Percentiles rank a stretch among this genome's conserved stretches.
phyloP scores from a whole-genome alignment of 495 filamentous ascomycete species.

The Trichoderma gamsii region DNA sequence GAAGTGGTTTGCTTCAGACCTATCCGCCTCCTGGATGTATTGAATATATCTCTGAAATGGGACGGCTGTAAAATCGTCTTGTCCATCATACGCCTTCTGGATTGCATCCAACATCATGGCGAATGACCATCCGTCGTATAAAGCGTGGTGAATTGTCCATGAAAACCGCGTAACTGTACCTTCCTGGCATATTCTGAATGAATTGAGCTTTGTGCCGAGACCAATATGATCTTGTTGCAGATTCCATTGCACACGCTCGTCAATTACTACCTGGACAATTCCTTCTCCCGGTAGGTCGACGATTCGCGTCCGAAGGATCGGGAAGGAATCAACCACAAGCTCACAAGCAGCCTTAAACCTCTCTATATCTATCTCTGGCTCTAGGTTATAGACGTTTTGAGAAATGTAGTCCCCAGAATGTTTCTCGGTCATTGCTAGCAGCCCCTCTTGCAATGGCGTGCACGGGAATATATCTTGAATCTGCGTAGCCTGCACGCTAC shows the following conservation, averaged over 20 bases:
- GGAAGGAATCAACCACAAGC: slow-evolving; percentile 35
- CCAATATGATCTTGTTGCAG: too few relatives aligned
- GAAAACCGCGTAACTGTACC: slow-evolving; percentile 31
- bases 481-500: slow-evolving; percentile 31
- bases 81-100: slow-evolving; percentile 17
- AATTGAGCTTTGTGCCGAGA: too few relatives aligned
- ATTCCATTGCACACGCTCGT: too few relatives aligned
- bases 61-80: neutral
- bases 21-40: neutral
- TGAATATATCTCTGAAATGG: neutral
- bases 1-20: neutral
- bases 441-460: slow-evolving; percentile 42
- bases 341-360: slow-evolving; percentile 48
- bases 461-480: slow-evolving; percentile 54
- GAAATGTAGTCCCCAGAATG: slow-evolving; percentile 45
- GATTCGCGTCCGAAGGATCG: slow-evolving; percentile 48
- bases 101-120: slow-evolving; percentile 48
- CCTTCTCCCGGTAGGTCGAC: slow-evolving; percentile 35
- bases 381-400: slow-evolving; percentile 37
- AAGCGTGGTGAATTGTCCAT: slow-evolving; percentile 55
- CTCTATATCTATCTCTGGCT: slow-evolving; percentile 35
- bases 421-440: slow-evolving; percentile 32
- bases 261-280: slow-evolving; percentile 44
- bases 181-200: neutral
- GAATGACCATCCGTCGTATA: slow-evolving; percentile 43